Percentiles rank a stretch among this genome's conserved stretches.
Conservation (phyloP, 2,329 filamentous ascomycete species). For the Colletotrichum karsti region DNA sequence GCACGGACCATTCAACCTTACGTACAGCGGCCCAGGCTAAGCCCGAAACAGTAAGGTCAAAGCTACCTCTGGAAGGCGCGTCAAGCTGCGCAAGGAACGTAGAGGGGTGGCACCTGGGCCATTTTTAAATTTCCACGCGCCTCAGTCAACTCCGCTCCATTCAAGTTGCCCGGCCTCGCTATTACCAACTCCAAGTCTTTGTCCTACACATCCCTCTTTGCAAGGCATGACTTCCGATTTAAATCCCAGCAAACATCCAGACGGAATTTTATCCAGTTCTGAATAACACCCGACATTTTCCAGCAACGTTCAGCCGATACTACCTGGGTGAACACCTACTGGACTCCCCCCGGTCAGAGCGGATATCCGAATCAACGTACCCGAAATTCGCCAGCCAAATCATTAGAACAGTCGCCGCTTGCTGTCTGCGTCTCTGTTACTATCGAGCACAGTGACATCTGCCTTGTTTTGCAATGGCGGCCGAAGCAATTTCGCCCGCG, state of each 20-base stretch:
- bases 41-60: neutral
- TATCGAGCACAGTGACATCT: too few species aligned
- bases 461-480: constrained; percentile 5
- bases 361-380: neutral
- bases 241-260: neutral
- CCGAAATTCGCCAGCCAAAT: neutral
- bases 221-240: neutral
- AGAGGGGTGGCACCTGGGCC: constrained; percentile 14
- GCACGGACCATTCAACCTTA: constrained; percentile 28
- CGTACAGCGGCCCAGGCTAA: constrained; percentile 5
- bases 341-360: neutral
- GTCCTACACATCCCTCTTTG: neutral
- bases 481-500: constrained; percentile 11
- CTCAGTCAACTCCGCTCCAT: constrained; percentile 13
- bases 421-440: neutral
- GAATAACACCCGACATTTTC: neutral
- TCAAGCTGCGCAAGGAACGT: constrained; percentile 13
- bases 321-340: neutral
- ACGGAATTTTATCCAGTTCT: neutral
- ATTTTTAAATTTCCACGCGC: constrained; percentile 28
- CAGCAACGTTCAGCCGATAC: neutral
- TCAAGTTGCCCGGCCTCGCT: neutral
- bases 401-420: neutral
- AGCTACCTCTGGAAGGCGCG: constrained; percentile 8
- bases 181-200: constrained; percentile 8